phyloP scores from a whole-genome alignment of 2,329 filamentous ascomycete genomes.

The Plenodomus tracheiphilus region DNA sequence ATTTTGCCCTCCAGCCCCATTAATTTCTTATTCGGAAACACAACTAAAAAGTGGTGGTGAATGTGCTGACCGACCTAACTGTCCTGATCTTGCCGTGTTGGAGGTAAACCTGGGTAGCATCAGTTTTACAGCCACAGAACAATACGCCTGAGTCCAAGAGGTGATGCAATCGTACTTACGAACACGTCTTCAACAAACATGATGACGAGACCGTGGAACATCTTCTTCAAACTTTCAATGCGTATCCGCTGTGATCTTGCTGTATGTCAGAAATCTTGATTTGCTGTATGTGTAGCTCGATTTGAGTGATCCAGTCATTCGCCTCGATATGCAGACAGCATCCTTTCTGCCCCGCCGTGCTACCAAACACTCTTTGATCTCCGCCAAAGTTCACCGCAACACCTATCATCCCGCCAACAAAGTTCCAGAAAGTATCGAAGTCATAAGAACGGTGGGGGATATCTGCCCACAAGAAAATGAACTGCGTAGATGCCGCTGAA shows the following conservation, averaged over 20 bases:
- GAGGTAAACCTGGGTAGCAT: too few relatives aligned
- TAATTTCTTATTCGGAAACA: slow-evolving; percentile 10
- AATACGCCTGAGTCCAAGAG: too few relatives aligned
- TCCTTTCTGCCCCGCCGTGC: slow-evolving; percentile 1
- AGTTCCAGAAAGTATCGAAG: slow-evolving; percentile 21
- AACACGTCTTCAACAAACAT: too few relatives aligned
- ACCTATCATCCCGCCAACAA: not conserved
- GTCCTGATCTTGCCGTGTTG: too few relatives aligned
- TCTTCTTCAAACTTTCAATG: too few relatives aligned
- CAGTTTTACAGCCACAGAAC: too few relatives aligned
- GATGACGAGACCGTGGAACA: too few relatives aligned
- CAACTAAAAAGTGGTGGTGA: slow-evolving; percentile 2
- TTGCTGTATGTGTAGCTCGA: slow-evolving; percentile 1
- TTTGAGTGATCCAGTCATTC: slow-evolving; percentile 13
- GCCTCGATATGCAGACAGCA: slow-evolving; percentile 6
- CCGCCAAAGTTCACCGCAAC: slow-evolving; percentile 11
- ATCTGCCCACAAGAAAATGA: slow-evolving; percentile 15
- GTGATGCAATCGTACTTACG: too few relatives aligned
- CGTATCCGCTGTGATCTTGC: too few relatives aligned
- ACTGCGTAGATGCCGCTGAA: slow-evolving; percentile 7
- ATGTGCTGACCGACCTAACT: too few relatives aligned
- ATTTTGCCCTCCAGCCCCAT: slow-evolving; percentile 12
- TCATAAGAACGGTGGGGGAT: slow-evolving; percentile 6
- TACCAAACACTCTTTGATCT: slow-evolving; percentile 13
- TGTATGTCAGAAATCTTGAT: not conserved